Evolutionary conservation across 2,329 filamentous ascomycete genomes (phyloP).

Genomic region (Colletotrichum musicola): DNA sequence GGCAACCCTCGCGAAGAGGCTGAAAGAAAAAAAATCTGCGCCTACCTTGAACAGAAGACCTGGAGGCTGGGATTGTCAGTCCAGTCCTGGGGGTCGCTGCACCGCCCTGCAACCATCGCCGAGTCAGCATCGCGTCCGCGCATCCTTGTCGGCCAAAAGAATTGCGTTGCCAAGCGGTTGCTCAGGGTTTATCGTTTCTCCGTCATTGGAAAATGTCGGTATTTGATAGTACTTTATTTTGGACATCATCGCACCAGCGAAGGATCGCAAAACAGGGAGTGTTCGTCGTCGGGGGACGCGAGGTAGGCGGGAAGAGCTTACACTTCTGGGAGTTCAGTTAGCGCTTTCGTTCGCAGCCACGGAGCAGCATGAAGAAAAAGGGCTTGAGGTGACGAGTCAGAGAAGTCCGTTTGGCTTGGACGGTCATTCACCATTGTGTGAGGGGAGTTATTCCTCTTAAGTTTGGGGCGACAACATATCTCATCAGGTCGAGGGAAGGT

Average conservation of each 20-base stretch:
- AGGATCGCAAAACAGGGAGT: constrained; percentile 25
- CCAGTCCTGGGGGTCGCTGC: background rate
- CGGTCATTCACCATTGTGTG: constrained; percentile 62
- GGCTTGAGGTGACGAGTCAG: constrained; percentile 52
- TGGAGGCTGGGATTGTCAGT: background rate
- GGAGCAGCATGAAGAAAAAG: background rate
- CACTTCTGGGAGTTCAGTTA: constrained; percentile 18
- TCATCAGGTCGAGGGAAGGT: constrained; percentile 54
- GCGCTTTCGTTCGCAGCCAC: background rate
- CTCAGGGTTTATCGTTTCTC: constrained; percentile 48
- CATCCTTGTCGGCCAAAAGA: background rate
- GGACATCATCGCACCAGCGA: constrained; percentile 51
- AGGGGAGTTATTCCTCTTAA: constrained; percentile 62
- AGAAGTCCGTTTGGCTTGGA: constrained; percentile 69
- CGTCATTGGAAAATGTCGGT: constrained; percentile 55
- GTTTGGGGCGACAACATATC: constrained; percentile 63
- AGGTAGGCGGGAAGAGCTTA: constrained; percentile 20
- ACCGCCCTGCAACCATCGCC: background rate
- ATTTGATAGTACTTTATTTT: constrained; percentile 61
- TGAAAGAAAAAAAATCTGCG: constrained; percentile 37
- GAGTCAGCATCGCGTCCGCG: background rate
- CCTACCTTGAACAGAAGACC: constrained; percentile 44
- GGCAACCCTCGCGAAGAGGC: constrained; percentile 41
- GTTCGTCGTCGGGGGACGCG: background rate
- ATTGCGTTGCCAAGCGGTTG: constrained; percentile 20